phyloP scores from a whole-genome alignment of 2,329 filamentous ascomycete species.

The Acrodontium crateriforme region DNA sequence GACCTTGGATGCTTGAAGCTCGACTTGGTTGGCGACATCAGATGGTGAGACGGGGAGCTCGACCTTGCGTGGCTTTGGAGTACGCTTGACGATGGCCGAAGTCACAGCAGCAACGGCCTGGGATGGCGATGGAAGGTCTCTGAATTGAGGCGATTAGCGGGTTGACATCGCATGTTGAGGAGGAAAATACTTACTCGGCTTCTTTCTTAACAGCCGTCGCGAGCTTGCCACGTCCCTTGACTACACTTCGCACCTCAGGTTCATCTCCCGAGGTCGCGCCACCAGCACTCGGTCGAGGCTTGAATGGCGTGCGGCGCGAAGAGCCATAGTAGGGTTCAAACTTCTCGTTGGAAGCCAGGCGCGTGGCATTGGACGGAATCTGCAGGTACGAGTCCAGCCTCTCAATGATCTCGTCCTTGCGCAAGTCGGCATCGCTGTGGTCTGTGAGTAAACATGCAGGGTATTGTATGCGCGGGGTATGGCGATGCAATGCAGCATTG shows the following conservation, averaged over 20 bases:
- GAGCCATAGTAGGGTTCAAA: slow-evolving; percentile 62
- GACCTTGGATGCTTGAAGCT: slow-evolving; percentile 53
- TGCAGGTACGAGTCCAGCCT: slow-evolving; percentile 61
- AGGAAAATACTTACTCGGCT: slow-evolving; percentile 13
- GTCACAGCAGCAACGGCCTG: neutral
- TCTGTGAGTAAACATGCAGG: slow-evolving; percentile 34
- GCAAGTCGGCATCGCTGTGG: slow-evolving; percentile 40
- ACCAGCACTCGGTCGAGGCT: slow-evolving; percentile 23
- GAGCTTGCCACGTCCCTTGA: slow-evolving; percentile 14
- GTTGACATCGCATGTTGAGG: too few species aligned
- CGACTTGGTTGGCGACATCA: slow-evolving; percentile 61
- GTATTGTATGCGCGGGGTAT: neutral
- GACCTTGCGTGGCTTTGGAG: slow-evolving; percentile 20
- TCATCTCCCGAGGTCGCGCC: slow-evolving; percentile 12
- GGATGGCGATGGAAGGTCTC: slow-evolving; percentile 1
- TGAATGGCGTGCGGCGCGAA: slow-evolving; percentile 44
- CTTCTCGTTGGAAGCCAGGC: slow-evolving; percentile 47
- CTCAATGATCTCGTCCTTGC: slow-evolving; percentile 67
- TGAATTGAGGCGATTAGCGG: neutral
- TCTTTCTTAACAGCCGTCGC: slow-evolving; percentile 24
- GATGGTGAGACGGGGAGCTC: slow-evolving; percentile 52
- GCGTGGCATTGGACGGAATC: slow-evolving; percentile 51
- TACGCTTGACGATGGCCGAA: slow-evolving; percentile 12
- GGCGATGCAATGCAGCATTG: too few species aligned
- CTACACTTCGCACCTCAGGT: slow-evolving; percentile 19